A percentile compares a stretch with the other conserved stretches of the same genome.
Conservation (phyloP, 139 green algal species). For the Chlorella sp. region DNA sequence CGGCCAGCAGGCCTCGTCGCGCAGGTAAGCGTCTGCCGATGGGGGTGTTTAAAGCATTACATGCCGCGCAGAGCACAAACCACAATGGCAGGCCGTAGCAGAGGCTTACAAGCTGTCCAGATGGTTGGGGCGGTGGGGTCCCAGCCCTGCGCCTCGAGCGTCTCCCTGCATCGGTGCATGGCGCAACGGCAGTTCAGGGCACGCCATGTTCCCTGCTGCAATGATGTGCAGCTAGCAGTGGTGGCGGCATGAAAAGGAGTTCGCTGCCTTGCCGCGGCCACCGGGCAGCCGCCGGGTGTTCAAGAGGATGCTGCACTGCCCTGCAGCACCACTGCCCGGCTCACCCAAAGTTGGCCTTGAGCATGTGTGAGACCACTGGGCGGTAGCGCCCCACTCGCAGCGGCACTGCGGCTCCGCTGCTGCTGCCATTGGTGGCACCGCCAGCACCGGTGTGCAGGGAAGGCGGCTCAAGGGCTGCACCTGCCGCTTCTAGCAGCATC, state of each 20-base stretch:
- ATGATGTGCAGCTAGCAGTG: too few relatives aligned
- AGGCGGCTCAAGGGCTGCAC: background rate
- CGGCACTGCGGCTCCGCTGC: background rate
- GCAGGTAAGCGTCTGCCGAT: too few relatives aligned
- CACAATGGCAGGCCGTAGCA: too few relatives aligned
- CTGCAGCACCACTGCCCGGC: too few relatives aligned
- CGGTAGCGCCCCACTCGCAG: background rate
- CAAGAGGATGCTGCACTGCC: too few relatives aligned
- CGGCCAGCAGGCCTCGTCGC: background rate
- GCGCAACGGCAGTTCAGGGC: too few relatives aligned
- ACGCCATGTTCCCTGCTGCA: too few relatives aligned
- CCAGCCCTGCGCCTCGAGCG: constrained; percentile 4
- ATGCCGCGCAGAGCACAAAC: background rate
- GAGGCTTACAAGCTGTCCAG: background rate
- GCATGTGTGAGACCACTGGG: constrained; percentile 6
- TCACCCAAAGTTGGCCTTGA: background rate
- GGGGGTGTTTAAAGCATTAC: too few relatives aligned
- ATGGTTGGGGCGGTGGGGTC: constrained; percentile 1
- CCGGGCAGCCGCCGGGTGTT: too few relatives aligned
- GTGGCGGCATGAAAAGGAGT: too few relatives aligned
- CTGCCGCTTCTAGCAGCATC: background rate
- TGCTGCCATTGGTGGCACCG: background rate
- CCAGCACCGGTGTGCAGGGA: background rate
- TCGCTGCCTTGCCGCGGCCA: too few relatives aligned
- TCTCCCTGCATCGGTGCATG: background rate